These are phyloP conservation scores for Ottelia alismoides DNA, from an alignment of 106 monocot genomes.

Conservation along the genomic window DNA sequence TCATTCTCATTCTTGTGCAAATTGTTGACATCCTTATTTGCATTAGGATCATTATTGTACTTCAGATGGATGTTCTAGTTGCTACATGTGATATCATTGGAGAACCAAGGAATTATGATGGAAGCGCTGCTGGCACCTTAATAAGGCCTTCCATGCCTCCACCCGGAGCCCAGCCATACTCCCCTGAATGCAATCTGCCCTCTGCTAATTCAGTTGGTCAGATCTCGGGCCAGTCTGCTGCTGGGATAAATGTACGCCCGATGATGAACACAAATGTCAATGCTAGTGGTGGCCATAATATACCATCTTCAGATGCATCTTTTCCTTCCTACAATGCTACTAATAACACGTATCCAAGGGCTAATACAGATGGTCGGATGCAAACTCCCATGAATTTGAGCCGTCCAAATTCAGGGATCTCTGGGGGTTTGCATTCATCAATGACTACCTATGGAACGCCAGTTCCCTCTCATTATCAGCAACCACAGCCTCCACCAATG, in stretches of 20 bases:
- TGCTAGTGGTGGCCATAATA: no score
- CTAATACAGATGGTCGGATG: constrained; percentile 6
- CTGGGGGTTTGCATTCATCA: background rate
- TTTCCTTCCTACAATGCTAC: constrained; percentile 9
- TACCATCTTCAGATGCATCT: no score
- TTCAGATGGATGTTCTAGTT: constrained; percentile 71
- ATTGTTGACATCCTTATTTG: background rate
- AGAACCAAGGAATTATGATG: no score
- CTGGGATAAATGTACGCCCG: no score
- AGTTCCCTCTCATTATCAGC: constrained; percentile 8
- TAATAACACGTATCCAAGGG: constrained; percentile 6
- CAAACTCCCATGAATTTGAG: constrained; percentile 9
- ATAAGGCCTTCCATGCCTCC: constrained; percentile 16
- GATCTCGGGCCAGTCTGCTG: no score
- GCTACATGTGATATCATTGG: constrained; percentile 43
- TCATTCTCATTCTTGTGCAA: no score
- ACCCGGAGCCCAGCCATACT: constrained; percentile 8
- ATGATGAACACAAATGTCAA: no score
- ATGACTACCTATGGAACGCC: background rate
- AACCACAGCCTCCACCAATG: constrained; percentile 57
- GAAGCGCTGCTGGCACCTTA: no score
- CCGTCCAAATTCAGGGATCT: constrained; percentile 1
- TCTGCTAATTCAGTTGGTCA: no score
- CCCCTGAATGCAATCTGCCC: constrained; percentile 9
- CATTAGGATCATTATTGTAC: constrained; percentile 69